Conservation (phyloP, 768 basidiomycete genomes). For the Agaricus bisporus region DNA sequence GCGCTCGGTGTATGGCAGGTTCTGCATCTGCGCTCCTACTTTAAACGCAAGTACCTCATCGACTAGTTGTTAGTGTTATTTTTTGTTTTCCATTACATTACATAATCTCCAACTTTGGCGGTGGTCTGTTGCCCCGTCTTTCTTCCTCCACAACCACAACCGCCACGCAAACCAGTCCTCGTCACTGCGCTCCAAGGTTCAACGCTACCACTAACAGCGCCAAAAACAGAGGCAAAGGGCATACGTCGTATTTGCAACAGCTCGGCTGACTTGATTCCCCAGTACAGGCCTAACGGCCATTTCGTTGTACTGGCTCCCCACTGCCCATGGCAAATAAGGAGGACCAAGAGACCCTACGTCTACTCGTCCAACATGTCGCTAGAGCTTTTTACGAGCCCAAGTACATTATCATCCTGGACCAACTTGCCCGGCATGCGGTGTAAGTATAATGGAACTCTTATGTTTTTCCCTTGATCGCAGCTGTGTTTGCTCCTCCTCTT, state of each 20-base stretch:
- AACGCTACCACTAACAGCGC: too few species aligned
- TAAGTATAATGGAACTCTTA: conserved; percentile 50
- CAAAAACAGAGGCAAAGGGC: neutral
- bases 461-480: conserved; percentile 13
- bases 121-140: neutral
- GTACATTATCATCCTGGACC: conserved; percentile 88
- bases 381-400: conserved; percentile 94
- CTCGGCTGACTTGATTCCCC: neutral
- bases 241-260: neutral
- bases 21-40: conserved; percentile 88
- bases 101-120: neutral
- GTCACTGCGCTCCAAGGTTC: neutral
- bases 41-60: conserved; percentile 93
- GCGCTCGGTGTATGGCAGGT: conserved; percentile 92
- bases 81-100: neutral
- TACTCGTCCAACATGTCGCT: conserved; percentile 89
- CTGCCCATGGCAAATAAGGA: conserved; percentile 60
- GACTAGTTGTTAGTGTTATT: conserved; percentile 37
- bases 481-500: conserved; percentile 10
- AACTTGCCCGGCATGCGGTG: conserved; percentile 90
- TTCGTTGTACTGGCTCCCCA: neutral
- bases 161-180: neutral
- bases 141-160: neutral
- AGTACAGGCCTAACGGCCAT: neutral
- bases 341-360: conserved; percentile 75